Evolutionary conservation across 1,284 basidiomycete genomes (phyloP).

Genomic region (Papiliotrema fonsecae): DNA sequence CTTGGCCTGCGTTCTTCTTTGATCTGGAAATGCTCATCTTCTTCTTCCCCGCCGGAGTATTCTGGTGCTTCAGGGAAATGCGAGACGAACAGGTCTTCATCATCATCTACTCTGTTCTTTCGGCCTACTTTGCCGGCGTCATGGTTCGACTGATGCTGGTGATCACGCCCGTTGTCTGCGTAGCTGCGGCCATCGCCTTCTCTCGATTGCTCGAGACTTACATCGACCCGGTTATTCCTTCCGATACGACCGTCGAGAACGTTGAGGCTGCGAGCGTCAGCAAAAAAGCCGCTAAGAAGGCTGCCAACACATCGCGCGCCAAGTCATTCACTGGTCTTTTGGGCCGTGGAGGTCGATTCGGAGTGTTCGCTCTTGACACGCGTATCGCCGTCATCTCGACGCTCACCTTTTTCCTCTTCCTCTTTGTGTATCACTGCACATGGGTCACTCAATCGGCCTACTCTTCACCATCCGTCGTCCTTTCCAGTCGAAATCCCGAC

Average conservation of each 20-base stretch:
- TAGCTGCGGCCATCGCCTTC: conserved; percentile 83
- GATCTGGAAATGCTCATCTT: conserved; percentile 97
- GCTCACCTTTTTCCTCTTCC: conserved; percentile 70
- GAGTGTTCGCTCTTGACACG: conserved; percentile 80
- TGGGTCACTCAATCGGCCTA: conserved; percentile 94
- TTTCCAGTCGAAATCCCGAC: conserved; percentile 74
- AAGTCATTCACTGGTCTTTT: conserved; percentile 27
- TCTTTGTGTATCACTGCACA: conserved; percentile 95
- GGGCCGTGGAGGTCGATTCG: conserved; percentile 47
- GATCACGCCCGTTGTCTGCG: conserved; percentile 51
- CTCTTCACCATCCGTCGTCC: conserved; percentile 95
- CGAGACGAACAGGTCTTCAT: conserved; percentile 98
- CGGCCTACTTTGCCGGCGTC: conserved; percentile 97
- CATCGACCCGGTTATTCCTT: conserved; percentile 58
- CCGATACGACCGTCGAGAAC: conserved; percentile 19
- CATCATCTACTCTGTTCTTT: conserved; percentile 94
- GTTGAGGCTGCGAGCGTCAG: conserved; percentile 14
- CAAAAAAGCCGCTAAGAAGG: conserved; percentile 67
- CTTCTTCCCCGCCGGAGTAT: conserved; percentile 94
- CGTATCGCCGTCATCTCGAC: conserved; percentile 72
- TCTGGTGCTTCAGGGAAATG: conserved; percentile 87
- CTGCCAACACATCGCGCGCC: conserved; percentile 27
- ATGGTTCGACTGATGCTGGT: conserved; percentile 74
- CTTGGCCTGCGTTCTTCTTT: conserved; percentile 99
- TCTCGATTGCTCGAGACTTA: conserved; percentile 86